Evolutionary conservation across 2,329 filamentous ascomycete species (phyloP), one percentile per base, ranked within the genome.

Genomic region (Penicillium fuscoglaucum): DNA sequence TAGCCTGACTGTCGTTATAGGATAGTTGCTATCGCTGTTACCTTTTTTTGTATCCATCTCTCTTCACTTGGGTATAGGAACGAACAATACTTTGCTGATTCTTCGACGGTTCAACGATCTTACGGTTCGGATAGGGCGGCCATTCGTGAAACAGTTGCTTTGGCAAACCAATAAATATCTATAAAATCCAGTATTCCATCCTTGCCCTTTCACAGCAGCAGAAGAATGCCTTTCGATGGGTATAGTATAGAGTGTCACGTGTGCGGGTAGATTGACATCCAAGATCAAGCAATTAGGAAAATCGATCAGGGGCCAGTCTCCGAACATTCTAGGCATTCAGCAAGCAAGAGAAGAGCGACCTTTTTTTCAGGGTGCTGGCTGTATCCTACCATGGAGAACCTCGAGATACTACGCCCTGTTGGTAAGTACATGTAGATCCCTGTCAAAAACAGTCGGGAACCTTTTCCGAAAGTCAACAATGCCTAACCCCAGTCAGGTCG

Each of bases 381-480:
- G 40, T 26, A 44, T 6, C 9, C 69, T 64, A 85, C 79, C 29
- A 84, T 82, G 48, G 87, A 77, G 53, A 85, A 83, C n/a, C 61
- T 69, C 8, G 68, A 74, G 45, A 70, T 54, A 28, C 52, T 74
- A 41, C 72, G 72, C 4, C 53, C 68, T 26, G 68, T 70, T 24
- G 72, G 72, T 71, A 47, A 64, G 70, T 67, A n/a, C 10, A 52
- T 7, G 70, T 67, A n/a, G 13, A 52, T 7, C 21, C 7, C 24
- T 43, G 29, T 60, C 33, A 46, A 56, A 33, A 33, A 28, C 13
- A 26, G 17, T n/a, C 47, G 48, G 54, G 3, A 57, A 26, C 15
- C n/a, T 39, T 29, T 52, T 40, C 54, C 48, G 47, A 21, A 19
- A n/a, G 13, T 39, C 39, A 52, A 44, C 47, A 45, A 45, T 24